Conservation (phyloP, 345 rosid genomes). For the Cardamine resedifolia region DNA sequence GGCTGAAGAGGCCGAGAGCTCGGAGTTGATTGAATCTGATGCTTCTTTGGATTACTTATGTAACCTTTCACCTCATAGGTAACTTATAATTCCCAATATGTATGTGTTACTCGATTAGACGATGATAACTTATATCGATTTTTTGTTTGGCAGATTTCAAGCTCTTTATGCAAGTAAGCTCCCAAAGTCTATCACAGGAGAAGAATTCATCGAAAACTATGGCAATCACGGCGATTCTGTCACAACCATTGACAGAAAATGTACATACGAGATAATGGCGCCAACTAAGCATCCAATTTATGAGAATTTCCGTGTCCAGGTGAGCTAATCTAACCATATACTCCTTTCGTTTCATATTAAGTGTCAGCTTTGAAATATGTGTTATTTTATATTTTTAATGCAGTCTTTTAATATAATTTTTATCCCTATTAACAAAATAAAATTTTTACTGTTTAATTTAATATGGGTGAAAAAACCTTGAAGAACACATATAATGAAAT, state of each 20-base stretch:
- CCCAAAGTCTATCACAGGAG: slow-evolving; percentile 67
- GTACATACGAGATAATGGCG: slow-evolving; percentile 63
- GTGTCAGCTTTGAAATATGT: no score
- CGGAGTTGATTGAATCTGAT: slow-evolving; percentile 56
- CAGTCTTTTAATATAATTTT: no score
- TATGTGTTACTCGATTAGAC: neutral
- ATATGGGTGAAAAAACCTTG: no score
- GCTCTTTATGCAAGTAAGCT: slow-evolving; percentile 61
- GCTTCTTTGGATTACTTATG: slow-evolving; percentile 81
- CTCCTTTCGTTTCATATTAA: neutral
- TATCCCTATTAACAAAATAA: no score
- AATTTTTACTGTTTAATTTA: no score
- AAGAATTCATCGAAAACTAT: slow-evolving; percentile 57
- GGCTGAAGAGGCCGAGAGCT: slow-evolving; percentile 52
- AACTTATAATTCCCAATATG: neutral
- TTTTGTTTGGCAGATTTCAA: slow-evolving; percentile 53
- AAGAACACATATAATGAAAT: no score
- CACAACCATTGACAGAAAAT: slow-evolving; percentile 64
- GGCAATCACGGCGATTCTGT: slow-evolving; percentile 72
- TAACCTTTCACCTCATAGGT: slow-evolving; percentile 92
- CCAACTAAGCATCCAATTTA: slow-evolving; percentile 78
- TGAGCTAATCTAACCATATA: slow-evolving; percentile 14
- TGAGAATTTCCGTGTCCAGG: slow-evolving; percentile 87
- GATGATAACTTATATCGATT: neutral
- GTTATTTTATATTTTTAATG: no score